Percentiles rank a stretch among this genome's conserved stretches.
Evolutionary conservation across 2,329 filamentous ascomycete species (phyloP).

Genomic region (Pseudogymnoascus sp.): DNA sequence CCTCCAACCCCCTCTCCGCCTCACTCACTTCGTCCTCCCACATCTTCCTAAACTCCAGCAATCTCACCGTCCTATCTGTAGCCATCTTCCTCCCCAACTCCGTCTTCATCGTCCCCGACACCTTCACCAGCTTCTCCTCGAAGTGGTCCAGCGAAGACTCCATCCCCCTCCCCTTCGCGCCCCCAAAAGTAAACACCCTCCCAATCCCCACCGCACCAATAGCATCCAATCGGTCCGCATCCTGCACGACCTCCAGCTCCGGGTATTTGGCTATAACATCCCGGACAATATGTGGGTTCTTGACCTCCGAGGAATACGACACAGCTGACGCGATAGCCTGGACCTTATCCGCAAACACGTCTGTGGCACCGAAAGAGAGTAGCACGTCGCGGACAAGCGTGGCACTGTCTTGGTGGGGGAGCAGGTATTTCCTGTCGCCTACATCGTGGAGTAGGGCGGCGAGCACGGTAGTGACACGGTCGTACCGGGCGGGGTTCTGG

Average conservation of each 20-base stretch:
- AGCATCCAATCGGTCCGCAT: constrained; percentile 86
- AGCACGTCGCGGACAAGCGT: constrained; percentile 50
- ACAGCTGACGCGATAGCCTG: constrained; percentile 69
- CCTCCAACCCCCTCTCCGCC: constrained; percentile 20
- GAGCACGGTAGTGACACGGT: constrained; percentile 54
- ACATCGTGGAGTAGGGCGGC: constrained; percentile 78
- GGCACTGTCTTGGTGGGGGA: constrained; percentile 46
- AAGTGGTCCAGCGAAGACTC: constrained; percentile 65
- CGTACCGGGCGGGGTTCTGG: constrained; percentile 34
- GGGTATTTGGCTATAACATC: constrained; percentile 56
- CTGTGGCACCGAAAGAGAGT: constrained; percentile 44
- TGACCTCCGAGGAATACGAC: constrained; percentile 66
- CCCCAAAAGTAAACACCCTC: constrained; percentile 68
- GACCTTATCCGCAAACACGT: constrained; percentile 53
- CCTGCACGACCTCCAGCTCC: constrained; percentile 78
- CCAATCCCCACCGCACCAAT: constrained; percentile 81
- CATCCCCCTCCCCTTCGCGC: constrained; percentile 52
- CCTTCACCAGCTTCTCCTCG: constrained; percentile 60
- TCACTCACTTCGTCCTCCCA: constrained; percentile 43
- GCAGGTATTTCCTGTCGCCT: constrained; percentile 50
- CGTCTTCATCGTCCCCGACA: constrained; percentile 59
- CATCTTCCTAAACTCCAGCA: constrained; percentile 48
- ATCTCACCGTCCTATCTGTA: constrained; percentile 42
- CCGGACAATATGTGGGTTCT: constrained; percentile 51
- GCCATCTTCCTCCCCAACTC: constrained; percentile 45